Evolutionary conservation across 495 filamentous ascomycete genomes (phyloP), one percentile per base, ranked within the genome.

Genomic region (Lophiotrema nucula): DNA sequence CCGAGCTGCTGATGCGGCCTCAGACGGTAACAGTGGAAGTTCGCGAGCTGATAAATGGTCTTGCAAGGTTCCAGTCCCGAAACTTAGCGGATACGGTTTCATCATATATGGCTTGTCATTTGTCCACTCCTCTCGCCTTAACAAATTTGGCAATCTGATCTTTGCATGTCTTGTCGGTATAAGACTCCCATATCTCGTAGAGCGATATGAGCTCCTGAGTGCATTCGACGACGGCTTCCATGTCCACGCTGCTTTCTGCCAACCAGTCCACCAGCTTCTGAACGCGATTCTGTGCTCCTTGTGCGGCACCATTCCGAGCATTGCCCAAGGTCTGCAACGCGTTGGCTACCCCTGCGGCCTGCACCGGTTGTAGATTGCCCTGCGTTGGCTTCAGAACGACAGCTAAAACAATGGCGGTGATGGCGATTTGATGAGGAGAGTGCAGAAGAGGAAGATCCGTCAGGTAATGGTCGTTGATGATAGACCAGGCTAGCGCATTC

Each of bases 381-480:
- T 81, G 77, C 12, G 74, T 73, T 10, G 88, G 73, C 58, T 84
- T 83, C 57, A 96, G 80, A 5, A 93, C 86, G 24, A 97, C 79
- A 8, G 90, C 84, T 13, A 97, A 76, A 58, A 97, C 81, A 42
- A 97, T 90, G 24, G 95, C 89, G 59, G 91, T 93, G 28, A 97
- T 79, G 5, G 91, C 92, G 62, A 97, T 88, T 42, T 91, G 78
- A 69, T 97, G 93, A 38, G 93, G 93, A 18, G 93, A 81, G 69
- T 91, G 87, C 10, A 96, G 75, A 23, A 98, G 76, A 3, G 93
- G 90, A 23, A 97, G 77, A 68, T 97, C 95, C 4, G 93, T 97
- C 71, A 96, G 82, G 71, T 93, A 97, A 65, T 91, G 89, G 70
- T 98, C 93, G 73, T 97, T 97, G 75, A 98, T 89, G 58, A 97